Evolutionary conservation across 2,329 filamentous ascomycete species (phyloP), one percentile per base, ranked within the genome.

Genomic region (Sphaerulina musiva): DNA sequence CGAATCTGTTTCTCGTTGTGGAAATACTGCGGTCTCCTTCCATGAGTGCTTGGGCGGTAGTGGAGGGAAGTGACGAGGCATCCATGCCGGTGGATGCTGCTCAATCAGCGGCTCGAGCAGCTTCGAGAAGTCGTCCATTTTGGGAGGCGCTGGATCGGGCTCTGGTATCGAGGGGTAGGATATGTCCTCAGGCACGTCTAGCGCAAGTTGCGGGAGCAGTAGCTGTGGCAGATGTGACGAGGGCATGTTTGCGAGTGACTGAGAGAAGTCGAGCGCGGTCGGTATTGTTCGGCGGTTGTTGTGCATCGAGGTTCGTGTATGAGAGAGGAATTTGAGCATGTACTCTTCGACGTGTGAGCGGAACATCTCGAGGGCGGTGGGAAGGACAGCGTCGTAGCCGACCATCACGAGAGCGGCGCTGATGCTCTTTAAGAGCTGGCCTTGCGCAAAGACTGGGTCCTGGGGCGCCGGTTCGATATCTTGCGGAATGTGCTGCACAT

Each of bases 1-100:
- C 2, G 81, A 77, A 60, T 85, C 82, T 34, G 73, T 78, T 58
- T 84, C 81, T 55, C 82, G 76, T 39, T 78, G 69, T 1, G 78
- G 77, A 57, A 77, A 83, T 3, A 84, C 78, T 0, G 80, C 73
- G 1, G 82, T 84, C 26, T 77, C 70, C 60, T 78, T 78, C 71
- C 82, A 86, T 1, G 83, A 83, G 66, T 86, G 83, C 64, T 77
- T 79, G 47, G 81, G 81, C 6, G 83, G 83, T 40, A 84, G 78
- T 20, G 76, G 70, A 2, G 83, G 83, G 55, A 86, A 81, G 56
- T 84, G 79, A 47, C 71, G 70, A 1, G 82, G 81, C 54, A 84
- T 80, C 65, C 82, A 82, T 14, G 70, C 64, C 46, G 71, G 74
- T 44, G 73, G 71, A 43, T 74, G 73, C 51, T 72, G 74, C 23